Base-by-base conservation (phyloP, 2,329 filamentous ascomycete genomes). In the Ophiostoma populinum region DNA sequence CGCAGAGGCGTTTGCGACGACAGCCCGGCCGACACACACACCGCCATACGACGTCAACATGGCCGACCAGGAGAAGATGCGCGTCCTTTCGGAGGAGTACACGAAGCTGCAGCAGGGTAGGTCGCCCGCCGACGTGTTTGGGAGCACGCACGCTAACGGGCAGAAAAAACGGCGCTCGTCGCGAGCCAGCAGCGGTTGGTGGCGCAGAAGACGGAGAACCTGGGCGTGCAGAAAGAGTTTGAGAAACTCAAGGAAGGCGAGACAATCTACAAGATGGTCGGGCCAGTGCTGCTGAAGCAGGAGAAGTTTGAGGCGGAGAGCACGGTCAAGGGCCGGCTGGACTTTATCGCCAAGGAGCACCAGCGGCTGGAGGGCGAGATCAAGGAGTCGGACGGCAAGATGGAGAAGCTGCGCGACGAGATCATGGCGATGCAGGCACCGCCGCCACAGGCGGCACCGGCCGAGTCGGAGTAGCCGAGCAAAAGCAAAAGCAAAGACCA, bases 261-360 rank as follows among this genome's bases (percentile, higher is more conserved):
- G 49, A 82, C 75, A 43, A 92, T 98, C 55, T 98, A 92, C 70
- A 98, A 95, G 59, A 72, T 94, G 27, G 75, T 93, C 31, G 90
- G 90, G 0, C 90, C 90, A 0, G 81, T 95, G 6, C 61, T 98
- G 24, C 57, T 98, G 49, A 94, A 95, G 65, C 90, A 98, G 56
- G 90, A 95, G 39, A 86, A 81, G 55, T 61, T 72, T 2, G 90
- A 98, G 54, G 90, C 90, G 0, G 75, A 85, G 44, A 79, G 81
- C 63, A 86, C 85, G 0, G 90, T 98, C 13, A 83, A 92, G 47
- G 82, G 82, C 15, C 74, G 90, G 17, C 56, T 98, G 34, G 85
- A 93, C 45, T 95, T 87, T 51, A 98, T 98, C 45, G 70, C 76
- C 45, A 82, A 87, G 50, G 87, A 98, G 53, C 90, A 95, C 85